Percentiles rank a stretch among this genome's conserved stretches.
phyloP scores from a whole-genome alignment of 768 basidiomycete species.

The Termitomyces titanicus region DNA sequence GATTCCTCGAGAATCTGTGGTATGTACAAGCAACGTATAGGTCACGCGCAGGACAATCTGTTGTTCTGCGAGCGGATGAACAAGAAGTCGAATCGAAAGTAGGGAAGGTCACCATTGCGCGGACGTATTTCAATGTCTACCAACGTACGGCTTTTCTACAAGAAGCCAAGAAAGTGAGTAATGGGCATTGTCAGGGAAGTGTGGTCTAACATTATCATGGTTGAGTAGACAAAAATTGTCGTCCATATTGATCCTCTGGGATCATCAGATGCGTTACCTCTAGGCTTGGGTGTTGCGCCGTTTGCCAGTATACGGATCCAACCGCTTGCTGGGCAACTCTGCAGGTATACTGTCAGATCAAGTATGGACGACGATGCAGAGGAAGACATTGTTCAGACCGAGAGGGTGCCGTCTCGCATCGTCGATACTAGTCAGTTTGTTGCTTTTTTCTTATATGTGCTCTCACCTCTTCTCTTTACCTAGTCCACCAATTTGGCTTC shows the following conservation, averaged over 20 bases:
- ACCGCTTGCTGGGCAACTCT: constrained; percentile 80
- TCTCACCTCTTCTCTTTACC: constrained; percentile 6
- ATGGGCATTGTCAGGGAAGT: not conserved
- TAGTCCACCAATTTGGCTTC: constrained; percentile 85
- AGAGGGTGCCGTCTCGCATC: constrained; percentile 68
- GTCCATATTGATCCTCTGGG: constrained; percentile 81
- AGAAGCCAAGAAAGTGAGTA: constrained; percentile 71
- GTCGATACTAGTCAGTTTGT: constrained; percentile 71
- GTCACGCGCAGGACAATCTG: constrained; percentile 67
- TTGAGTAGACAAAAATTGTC: constrained; percentile 74
- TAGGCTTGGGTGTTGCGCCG: constrained; percentile 66
- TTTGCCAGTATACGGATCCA: constrained; percentile 81
- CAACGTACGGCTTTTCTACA: constrained; percentile 75
- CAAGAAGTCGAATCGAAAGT: constrained; percentile 69
- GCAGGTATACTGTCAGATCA: constrained; percentile 73
- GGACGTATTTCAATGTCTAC: constrained; percentile 90
- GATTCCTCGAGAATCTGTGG: constrained; percentile 91
- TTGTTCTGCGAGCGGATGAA: constrained; percentile 67
- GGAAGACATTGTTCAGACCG: constrained; percentile 81
- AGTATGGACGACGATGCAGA: constrained; percentile 71
- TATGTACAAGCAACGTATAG: constrained; percentile 79
- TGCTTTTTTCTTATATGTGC: not conserved
- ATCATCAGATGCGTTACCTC: constrained; percentile 72
- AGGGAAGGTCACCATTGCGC: constrained; percentile 61
- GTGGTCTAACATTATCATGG: constrained; percentile 1